Evolutionary conservation across 2,329 filamentous ascomycete genomes (phyloP).

Genomic region (Fusarium stilboides): DNA sequence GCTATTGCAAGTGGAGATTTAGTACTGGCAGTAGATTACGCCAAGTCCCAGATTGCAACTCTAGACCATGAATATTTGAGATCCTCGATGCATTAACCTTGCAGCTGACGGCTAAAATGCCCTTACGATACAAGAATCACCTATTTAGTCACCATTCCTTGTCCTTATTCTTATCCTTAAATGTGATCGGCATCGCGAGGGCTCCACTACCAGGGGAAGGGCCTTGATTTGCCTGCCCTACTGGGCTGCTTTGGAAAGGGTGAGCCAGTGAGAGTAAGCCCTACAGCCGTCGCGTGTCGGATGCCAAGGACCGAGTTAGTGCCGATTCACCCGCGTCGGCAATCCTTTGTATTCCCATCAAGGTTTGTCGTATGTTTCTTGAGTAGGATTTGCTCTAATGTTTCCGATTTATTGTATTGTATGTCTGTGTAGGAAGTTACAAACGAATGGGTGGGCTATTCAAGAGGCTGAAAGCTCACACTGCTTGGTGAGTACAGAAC

Average conservation of each 20-base stretch:
- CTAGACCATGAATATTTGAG: not conserved
- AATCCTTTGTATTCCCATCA: not conserved
- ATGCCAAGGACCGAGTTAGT: not conserved
- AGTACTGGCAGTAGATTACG: not conserved
- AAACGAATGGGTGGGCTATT: too few species aligned
- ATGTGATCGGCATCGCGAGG: not conserved
- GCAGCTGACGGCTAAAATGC: not conserved
- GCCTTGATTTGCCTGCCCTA: not conserved
- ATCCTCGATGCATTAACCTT: not conserved
- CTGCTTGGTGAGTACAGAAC: too few species aligned
- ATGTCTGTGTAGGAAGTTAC: not conserved
- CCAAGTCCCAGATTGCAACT: not conserved
- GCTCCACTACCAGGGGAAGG: not conserved
- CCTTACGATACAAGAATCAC: not conserved
- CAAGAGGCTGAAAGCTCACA: too few species aligned
- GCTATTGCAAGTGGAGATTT: rapidly evolving
- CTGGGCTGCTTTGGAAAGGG: not conserved
- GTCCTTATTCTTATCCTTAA: not conserved
- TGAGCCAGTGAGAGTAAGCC: not conserved
- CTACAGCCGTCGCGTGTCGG: not conserved
- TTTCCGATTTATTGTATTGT: not conserved
- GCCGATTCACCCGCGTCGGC: not conserved
- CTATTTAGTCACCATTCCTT: not conserved
- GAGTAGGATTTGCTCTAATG: not conserved
- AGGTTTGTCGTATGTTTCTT: not conserved